Base-by-base conservation (phyloP, 2,329 filamentous ascomycete species). In the Sarocladium brachiariae region DNA sequence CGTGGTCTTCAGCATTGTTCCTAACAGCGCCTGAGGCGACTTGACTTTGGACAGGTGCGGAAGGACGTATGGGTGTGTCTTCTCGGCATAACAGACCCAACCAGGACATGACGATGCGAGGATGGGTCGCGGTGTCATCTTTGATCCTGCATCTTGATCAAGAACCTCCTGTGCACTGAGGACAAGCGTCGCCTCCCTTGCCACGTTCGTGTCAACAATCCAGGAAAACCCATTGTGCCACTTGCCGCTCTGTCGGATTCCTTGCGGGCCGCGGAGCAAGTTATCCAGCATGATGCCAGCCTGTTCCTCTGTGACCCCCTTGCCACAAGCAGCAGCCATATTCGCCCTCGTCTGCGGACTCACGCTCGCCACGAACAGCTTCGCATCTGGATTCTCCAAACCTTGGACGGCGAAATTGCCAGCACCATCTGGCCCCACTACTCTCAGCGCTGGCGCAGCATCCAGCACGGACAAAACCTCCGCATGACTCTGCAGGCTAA, bases 61-160 rank as follows among this genome's bases (percentile, higher is more conserved):
- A 47, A 99, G 77, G 51, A 97, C 83, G 62, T 96, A 86, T 2
- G 93, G 90, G 62, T 99, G 93, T 51, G 92, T 97, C 71, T 99
- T 97, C 67, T 99, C 93, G 23, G 92, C 92, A 63, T 99, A 99
- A 70, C 93, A 99, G 51, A 99, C 92, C 91, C 95, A 99, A 7
- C 93, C 93, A 1, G 93, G 93, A 65, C 93, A 99, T 18, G 89
- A 89, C 3, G 91, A 91, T 8, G 91, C 89, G 38, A 99, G 76
- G 25, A 92, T 82, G 0, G 89, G 87, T 50, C 73, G 72, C 41
- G 58, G 45, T 16, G 61, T 61, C 8, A 54, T 45, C 7, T 50
- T 31, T 18, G 52, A 23, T 25, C 51, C 56, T 4, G 65, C 54
- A 23, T 61, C 51, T 33, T 56, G 55, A 38, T 57, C 66, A 18